These are phyloP conservation scores for Zygosaccharomyces pseudorouxii DNA, from an alignment of 805 yeast genomes.

Conservation along the genomic window DNA sequence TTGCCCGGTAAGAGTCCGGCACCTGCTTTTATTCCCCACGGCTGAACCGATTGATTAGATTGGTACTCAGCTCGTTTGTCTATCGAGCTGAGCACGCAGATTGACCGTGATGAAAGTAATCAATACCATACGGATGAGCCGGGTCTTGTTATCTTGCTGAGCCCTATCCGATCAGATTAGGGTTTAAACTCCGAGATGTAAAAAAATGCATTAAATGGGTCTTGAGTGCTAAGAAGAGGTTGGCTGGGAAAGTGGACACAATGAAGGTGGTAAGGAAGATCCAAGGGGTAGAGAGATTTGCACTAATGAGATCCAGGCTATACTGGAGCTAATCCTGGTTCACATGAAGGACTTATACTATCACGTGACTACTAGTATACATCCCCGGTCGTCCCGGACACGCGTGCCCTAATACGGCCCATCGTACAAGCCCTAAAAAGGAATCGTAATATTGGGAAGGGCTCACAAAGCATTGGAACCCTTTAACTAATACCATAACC, in stretches of 20 bases:
- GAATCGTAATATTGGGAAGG: not conserved
- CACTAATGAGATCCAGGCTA: too few relatives aligned
- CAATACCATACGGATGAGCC: not conserved
- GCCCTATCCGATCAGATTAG: not conserved
- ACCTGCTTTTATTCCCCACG: not conserved
- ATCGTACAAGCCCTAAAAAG: not conserved
- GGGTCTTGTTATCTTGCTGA: not conserved
- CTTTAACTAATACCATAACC: not conserved
- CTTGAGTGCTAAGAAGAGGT: too few relatives aligned
- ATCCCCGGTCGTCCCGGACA: not conserved
- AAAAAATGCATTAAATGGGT: not conserved
- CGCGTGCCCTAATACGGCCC: not conserved
- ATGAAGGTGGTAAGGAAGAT: too few relatives aligned
- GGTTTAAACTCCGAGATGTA: not conserved
- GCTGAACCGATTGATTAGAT: not conserved
- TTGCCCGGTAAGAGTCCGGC: too few relatives aligned
- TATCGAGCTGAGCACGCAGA: too few relatives aligned
- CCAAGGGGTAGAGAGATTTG: too few relatives aligned
- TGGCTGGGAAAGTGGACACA: too few relatives aligned
- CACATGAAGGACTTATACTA: not conserved
- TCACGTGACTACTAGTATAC: not conserved
- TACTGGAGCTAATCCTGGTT: too few relatives aligned
- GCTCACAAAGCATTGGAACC: constrained; percentile 1
- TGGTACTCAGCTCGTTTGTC: too few relatives aligned
- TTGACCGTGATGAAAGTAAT: not conserved